These are phyloP conservation scores for Neoboletus subvelutipes DNA, from an alignment of 768 basidiomycete species.

Conservation along the genomic window DNA sequence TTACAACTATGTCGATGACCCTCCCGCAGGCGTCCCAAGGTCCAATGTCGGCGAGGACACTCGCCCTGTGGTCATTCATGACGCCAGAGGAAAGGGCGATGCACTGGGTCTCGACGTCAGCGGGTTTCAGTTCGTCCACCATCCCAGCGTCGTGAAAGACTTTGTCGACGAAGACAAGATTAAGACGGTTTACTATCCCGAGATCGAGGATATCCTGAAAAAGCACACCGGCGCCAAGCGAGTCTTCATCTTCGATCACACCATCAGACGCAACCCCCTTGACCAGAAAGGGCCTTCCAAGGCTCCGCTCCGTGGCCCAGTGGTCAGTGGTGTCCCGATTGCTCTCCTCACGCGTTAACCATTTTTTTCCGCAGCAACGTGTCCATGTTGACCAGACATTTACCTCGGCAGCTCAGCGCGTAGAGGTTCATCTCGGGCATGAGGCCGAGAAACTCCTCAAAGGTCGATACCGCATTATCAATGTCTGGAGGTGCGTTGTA, in stretches of 20 bases:
- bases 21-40: constrained; percentile 28
- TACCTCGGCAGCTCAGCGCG: constrained; percentile 36
- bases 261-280: constrained; percentile 33
- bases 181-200: constrained; percentile 39
- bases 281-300: constrained; percentile 1
- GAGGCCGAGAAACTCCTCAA: constrained; percentile 44
- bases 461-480: constrained; percentile 44
- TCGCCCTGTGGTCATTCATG: constrained; percentile 25
- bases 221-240: constrained; percentile 38
- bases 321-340: constrained; percentile 26
- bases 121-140: constrained; percentile 44
- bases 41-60: constrained; percentile 31
- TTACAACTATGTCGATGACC: constrained; percentile 35
- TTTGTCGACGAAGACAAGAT: constrained; percentile 42
- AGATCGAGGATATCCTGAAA: constrained; percentile 43
- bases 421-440: constrained; percentile 37
- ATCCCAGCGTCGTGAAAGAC: constrained; percentile 36
- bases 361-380: constrained; percentile 25
- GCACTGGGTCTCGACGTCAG: constrained; percentile 36
- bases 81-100: constrained; percentile 34
- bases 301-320: constrained; percentile 28
- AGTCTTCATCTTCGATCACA: constrained; percentile 47
- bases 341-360: not conserved
- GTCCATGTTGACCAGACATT: constrained; percentile 50
- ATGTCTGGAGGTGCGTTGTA: constrained; percentile 41